These are phyloP conservation scores for Castanea mollissima DNA, from an alignment of 306 rosid genomes.

Conservation along the genomic window DNA sequence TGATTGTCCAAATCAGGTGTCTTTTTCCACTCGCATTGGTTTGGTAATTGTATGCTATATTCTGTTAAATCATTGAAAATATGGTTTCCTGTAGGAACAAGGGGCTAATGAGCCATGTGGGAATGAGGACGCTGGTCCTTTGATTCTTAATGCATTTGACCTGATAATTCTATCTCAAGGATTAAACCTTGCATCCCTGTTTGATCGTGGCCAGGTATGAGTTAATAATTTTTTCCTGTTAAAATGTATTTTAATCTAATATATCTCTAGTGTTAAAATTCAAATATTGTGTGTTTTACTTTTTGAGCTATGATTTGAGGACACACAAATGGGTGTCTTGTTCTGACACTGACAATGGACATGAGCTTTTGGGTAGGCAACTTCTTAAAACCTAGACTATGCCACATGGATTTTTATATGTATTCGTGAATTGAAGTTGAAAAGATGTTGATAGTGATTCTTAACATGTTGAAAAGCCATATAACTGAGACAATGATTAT, in stretches of 20 bases:
- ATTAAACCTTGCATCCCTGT: slow-evolving; percentile 74
- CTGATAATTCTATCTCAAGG: slow-evolving; percentile 85
- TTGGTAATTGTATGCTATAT: slow-evolving; percentile 10
- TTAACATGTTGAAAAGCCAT: not conserved
- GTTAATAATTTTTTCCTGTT: not conserved
- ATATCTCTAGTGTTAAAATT: not conserved
- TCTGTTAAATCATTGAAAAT: slow-evolving; percentile 11
- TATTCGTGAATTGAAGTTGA: not conserved
- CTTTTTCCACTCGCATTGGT: slow-evolving; percentile 2
- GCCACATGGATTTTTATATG: not conserved
- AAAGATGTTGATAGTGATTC: not conserved
- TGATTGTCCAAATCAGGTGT: not conserved
- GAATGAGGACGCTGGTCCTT: slow-evolving; percentile 65
- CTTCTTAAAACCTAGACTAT: not conserved
- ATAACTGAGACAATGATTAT: not conserved
- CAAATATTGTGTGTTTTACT: not conserved
- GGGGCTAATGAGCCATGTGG: slow-evolving; percentile 41
- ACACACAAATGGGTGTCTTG: not conserved
- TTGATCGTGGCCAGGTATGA: slow-evolving; percentile 74
- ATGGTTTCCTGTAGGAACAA: slow-evolving; percentile 48
- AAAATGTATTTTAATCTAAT: not conserved
- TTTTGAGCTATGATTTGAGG: not conserved
- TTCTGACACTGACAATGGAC: not conserved
- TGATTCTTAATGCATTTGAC: slow-evolving; percentile 86
- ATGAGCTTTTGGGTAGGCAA: not conserved